Conservation (phyloP, 2,329 filamentous ascomycete species). For the Thyridium curvatum region DNA sequence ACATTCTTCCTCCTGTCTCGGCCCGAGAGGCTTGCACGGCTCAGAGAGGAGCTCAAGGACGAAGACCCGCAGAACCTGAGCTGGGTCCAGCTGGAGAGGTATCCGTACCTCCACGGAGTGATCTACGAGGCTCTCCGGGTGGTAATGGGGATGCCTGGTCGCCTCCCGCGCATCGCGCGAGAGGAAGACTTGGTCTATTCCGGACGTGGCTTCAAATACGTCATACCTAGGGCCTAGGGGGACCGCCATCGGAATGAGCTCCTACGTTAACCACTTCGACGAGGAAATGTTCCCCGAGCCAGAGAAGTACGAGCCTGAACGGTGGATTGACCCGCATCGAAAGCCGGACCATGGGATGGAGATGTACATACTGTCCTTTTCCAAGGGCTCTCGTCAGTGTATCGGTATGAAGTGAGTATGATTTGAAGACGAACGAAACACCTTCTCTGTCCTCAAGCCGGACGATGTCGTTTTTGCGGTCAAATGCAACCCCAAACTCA, state of each 20-base stretch:
- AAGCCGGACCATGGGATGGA: conserved; percentile 22
- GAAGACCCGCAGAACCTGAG: conserved; percentile 10
- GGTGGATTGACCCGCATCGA: conserved; percentile 28
- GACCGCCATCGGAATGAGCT: conserved; percentile 30
- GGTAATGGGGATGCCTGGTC: conserved; percentile 11
- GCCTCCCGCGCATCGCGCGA: conserved; percentile 11
- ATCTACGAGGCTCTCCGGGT: conserved; percentile 16
- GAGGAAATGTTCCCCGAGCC: conserved; percentile 29
- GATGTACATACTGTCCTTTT: conserved; percentile 32
- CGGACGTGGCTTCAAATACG: conserved; percentile 15
- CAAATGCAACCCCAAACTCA: no score
- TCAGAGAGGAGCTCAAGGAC: conserved; percentile 18
- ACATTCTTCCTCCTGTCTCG: conserved; percentile 20
- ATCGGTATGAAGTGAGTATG: conserved; percentile 29
- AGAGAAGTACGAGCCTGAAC: conserved; percentile 29
- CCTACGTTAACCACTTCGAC: conserved; percentile 30
- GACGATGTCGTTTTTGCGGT: no score
- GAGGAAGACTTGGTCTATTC: conserved; percentile 14
- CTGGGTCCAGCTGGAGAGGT: conserved; percentile 25
- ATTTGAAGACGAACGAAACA: no score
- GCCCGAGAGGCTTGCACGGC: conserved; percentile 11
- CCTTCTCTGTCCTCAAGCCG: no score
- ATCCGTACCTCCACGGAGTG: conserved; percentile 26
- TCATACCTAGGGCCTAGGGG: conserved; percentile 26
- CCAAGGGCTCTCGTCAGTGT: conserved; percentile 32